These are phyloP conservation scores for Seminavis robusta DNA, from an alignment of 108 stramenopile species.

Conservation along the genomic window DNA sequence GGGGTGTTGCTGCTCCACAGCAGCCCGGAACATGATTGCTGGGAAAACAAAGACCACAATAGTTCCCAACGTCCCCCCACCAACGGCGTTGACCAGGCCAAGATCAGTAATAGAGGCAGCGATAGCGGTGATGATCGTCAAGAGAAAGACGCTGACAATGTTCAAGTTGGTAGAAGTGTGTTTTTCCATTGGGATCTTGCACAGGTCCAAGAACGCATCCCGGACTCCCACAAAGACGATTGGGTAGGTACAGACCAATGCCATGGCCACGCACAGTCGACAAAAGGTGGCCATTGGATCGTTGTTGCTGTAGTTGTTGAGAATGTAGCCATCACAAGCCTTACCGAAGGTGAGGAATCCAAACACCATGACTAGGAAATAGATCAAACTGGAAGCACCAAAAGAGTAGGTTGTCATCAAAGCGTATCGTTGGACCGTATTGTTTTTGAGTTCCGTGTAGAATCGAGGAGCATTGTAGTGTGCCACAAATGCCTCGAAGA, in stretches of 20 bases:
- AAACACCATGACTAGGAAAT: slow-evolving; percentile 52
- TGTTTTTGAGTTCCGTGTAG: slow-evolving; percentile 75
- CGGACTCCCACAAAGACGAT: slow-evolving; percentile 83
- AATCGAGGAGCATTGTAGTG: slow-evolving; percentile 89
- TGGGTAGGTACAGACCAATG: slow-evolving; percentile 80
- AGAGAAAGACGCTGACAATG: slow-evolving; percentile 39
- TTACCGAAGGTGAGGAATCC: slow-evolving; percentile 82
- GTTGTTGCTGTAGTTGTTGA: slow-evolving; percentile 79
- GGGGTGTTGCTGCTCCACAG: slow-evolving; percentile 57
- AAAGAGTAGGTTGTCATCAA: slow-evolving; percentile 54
- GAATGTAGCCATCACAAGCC: slow-evolving; percentile 59
- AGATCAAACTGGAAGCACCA: slow-evolving; percentile 38
- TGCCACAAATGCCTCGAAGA: slow-evolving; percentile 51
- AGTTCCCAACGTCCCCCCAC: slow-evolving; percentile 80
- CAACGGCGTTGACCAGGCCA: slow-evolving; percentile 65
- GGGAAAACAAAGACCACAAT: slow-evolving; percentile 84
- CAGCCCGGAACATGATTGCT: slow-evolving; percentile 64
- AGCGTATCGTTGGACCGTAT: slow-evolving; percentile 53
- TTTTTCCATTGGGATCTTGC: slow-evolving; percentile 49
- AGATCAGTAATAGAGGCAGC: slow-evolving; percentile 49
- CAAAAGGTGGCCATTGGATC: slow-evolving; percentile 74
- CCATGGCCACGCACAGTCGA: slow-evolving; percentile 64
- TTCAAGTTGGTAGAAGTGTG: slow-evolving; percentile 60
- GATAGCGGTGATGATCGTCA: slow-evolving; percentile 37
- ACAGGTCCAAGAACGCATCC: slow-evolving; percentile 71